These are phyloP conservation scores for Albifimbria verrucaria DNA, from an alignment of 2,329 filamentous ascomycete genomes.

Conservation along the genomic window DNA sequence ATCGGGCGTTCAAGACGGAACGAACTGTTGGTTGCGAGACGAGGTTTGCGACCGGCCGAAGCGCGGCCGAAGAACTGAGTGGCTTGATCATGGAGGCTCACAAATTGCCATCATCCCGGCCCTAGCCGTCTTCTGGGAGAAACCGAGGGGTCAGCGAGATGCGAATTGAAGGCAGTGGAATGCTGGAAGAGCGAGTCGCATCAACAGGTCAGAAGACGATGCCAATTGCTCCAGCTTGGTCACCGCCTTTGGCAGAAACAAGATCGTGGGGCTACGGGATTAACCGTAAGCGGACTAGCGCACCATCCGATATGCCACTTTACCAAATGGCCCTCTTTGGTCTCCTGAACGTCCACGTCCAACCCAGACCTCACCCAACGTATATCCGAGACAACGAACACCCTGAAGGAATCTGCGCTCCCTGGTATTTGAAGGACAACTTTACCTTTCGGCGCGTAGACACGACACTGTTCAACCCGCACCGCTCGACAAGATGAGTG, in stretches of 20 bases:
- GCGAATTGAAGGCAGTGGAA: constrained; percentile 4
- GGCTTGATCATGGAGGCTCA: constrained; percentile 44
- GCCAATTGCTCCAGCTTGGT: constrained; percentile 2
- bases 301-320: constrained; percentile 38
- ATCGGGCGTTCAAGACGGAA: constrained; percentile 38
- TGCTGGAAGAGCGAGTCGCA: not conserved
- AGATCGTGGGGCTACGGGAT: constrained; percentile 21
- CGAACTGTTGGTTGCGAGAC: constrained; percentile 26
- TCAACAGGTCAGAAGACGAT: constrained; percentile 9
- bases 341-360: constrained; percentile 29
- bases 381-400: not conserved
- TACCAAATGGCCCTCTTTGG: constrained; percentile 28
- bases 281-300: constrained; percentile 31
- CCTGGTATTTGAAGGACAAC: not conserved
- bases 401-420: constrained; percentile 1
- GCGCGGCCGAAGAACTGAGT: constrained; percentile 31
- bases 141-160: too few relatives aligned
- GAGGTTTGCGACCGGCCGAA: constrained; percentile 28
- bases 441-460: not conserved
- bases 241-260: constrained; percentile 37
- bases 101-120: constrained; percentile 31
- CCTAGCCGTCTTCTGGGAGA: too few relatives aligned
- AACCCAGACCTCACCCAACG: not conserved
- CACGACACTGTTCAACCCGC: constrained; percentile 8
- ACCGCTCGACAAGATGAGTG: constrained; percentile 51